These are phyloP conservation scores for Cucumis melo DNA, from an alignment of 306 rosid species.

Conservation along the genomic window DNA sequence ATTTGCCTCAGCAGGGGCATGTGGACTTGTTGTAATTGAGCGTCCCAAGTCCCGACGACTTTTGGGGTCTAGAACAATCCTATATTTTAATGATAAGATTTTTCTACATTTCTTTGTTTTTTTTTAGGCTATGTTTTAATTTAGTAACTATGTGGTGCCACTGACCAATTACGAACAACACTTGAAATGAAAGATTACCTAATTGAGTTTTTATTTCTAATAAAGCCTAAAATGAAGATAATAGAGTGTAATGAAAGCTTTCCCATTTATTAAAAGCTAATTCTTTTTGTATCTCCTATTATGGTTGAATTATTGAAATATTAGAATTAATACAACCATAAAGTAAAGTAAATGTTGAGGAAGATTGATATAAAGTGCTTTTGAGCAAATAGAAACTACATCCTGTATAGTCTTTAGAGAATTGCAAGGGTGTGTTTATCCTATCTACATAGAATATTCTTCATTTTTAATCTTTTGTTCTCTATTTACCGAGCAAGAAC, in stretches of 20 bases:
- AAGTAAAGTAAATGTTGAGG: background rate
- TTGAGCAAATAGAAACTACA: background rate
- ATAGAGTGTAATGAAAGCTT: background rate
- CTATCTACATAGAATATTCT: background rate
- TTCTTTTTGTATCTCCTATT: too few species aligned
- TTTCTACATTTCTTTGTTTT: background rate
- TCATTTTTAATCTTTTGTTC: background rate
- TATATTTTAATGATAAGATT: background rate
- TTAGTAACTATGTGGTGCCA: background rate
- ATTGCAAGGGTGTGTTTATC: background rate
- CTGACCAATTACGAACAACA: background rate
- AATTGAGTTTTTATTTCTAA: background rate
- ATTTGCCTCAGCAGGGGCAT: background rate
- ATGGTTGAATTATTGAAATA: background rate
- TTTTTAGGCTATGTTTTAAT: background rate
- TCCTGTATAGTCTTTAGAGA: background rate
- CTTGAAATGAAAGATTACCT: background rate
- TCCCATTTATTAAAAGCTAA: too few species aligned
- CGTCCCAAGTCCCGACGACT: constrained; percentile 1
- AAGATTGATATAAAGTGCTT: background rate
- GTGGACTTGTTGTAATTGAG: background rate
- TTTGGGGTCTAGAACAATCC: background rate
- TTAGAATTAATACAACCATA: background rate
- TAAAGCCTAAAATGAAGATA: background rate
- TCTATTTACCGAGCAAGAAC: background rate